These are phyloP conservation scores for Thalassiosira mediterranea DNA, from an alignment of 352 stramenopile species.

Conservation along the genomic window DNA sequence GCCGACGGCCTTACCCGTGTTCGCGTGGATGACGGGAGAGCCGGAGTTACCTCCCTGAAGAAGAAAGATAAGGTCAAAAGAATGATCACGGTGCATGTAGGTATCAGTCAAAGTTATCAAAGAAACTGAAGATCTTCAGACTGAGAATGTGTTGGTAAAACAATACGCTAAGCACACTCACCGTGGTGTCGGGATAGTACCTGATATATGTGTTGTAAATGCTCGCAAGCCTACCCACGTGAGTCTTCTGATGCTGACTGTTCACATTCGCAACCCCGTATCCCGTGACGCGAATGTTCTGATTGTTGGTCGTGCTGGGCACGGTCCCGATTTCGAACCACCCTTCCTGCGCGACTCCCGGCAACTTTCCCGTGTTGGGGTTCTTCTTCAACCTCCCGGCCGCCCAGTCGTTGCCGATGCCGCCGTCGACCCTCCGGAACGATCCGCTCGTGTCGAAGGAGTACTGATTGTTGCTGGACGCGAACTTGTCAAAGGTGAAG, in stretches of 20 bases:
- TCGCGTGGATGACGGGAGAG: slow-evolving; percentile 5
- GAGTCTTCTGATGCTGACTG: background rate
- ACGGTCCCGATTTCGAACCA: slow-evolving; percentile 14
- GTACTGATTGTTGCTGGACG: slow-evolving; percentile 16
- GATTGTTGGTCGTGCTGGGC: background rate
- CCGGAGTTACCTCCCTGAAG: slow-evolving; percentile 22
- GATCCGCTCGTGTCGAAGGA: background rate
- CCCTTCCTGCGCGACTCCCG: slow-evolving; percentile 12
- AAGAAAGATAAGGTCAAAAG: background rate
- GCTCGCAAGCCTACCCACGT: background rate
- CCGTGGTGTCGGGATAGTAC: slow-evolving; percentile 3
- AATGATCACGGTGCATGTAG: too few relatives aligned
- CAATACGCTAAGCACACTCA: background rate
- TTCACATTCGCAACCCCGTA: background rate
- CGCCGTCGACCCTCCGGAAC: background rate
- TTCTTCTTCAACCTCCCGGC: slow-evolving; percentile 1
- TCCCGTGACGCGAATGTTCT: slow-evolving; percentile 18
- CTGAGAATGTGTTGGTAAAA: background rate
- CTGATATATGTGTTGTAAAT: background rate
- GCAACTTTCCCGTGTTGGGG: slow-evolving; percentile 11
- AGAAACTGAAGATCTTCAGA: background rate
- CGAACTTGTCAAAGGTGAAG: slow-evolving; percentile 6
- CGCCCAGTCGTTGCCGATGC: slow-evolving; percentile 9
- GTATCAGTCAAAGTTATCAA: too few relatives aligned
- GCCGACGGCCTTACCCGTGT: slow-evolving; percentile 8